These are phyloP conservation scores for Stevia rebaudiana DNA, from an alignment of 140 eudicot genomes.

Conservation along the genomic window DNA sequence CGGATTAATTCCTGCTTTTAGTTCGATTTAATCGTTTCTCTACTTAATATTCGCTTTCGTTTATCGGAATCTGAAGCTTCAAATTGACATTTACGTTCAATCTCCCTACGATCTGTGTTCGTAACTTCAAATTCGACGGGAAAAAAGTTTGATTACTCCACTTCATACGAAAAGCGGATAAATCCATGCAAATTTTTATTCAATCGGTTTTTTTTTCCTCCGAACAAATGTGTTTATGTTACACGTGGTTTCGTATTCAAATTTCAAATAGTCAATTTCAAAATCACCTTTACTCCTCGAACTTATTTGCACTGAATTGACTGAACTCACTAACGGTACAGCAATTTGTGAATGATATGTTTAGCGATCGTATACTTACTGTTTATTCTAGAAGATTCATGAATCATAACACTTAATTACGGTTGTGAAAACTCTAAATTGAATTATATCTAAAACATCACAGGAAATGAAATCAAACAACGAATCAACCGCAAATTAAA, in stretches of 20 bases:
- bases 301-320: constrained; percentile 10
- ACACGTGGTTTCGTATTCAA: neutral
- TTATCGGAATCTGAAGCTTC: neutral
- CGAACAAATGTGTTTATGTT: neutral
- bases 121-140: neutral
- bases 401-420: neutral
- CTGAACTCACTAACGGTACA: neutral
- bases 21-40: constrained; percentile 8
- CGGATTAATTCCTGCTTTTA: neutral
- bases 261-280: too few species aligned
- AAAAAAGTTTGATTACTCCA: neutral
- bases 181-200: neutral
- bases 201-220: neutral
- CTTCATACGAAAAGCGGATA: neutral
- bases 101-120: neutral
- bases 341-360: neutral
- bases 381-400: neutral
- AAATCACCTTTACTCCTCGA: neutral
- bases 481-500: neutral
- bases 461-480: neutral
- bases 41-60: neutral
- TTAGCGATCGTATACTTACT: neutral
- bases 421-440: neutral
- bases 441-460: neutral
- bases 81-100: neutral